Evolutionary conservation across 768 basidiomycete species (phyloP), one percentile per base, ranked within the genome.

Genomic region (Daedaleopsis nitida): DNA sequence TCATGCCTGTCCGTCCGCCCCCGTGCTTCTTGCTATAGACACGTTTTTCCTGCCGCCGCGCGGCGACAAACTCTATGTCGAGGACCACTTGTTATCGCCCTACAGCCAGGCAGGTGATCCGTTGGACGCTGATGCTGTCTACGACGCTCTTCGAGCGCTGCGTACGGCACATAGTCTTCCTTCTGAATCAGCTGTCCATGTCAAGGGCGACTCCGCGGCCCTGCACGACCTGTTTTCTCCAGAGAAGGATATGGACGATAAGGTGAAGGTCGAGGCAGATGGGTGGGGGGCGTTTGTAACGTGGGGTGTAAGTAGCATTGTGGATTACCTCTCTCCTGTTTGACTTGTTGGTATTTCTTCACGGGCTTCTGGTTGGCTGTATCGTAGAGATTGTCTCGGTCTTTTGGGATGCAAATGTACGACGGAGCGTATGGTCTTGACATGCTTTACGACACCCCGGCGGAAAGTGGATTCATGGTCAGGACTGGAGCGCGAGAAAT

Each of bases 91-190:
- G 65, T 65, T 77, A 62, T 78, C 75, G 60, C 74, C 76, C 14
- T 76, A 76, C 53, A 55, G 60, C 4, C 70, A 72, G 58, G 10
- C 62, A 34, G 75, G 74, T 49, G 74, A 77, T 52, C 73, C 71
- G 12, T 69, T 74, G 52, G 79, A 79, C 63, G 68, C 75, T 55
- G 74, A 78, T 27, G 74, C 73, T 57, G 66, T 77, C 60, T 75
- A 77, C 66, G 66, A 71, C 38, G 64, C 67, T 42, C 67, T 78
- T 44, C 65, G 70, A 45, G 68, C 68, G 43, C 73, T 74, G 58
- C 73, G 77, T 10, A 69, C 64, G 34, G 74, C 69, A 60, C 72
- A 70, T 67, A 71, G 75, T 39, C 69, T 77, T 38, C 39, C 67
- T 44, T 19, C 37, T 38, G 60, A 39, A 44, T 63, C 59, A 58